A percentile compares a stretch with the other conserved stretches of the same genome.
These are phyloP conservation scores for Acephala macrosclerotiorum DNA, from an alignment of 2,329 filamentous ascomycete species.

Conservation along the genomic window DNA sequence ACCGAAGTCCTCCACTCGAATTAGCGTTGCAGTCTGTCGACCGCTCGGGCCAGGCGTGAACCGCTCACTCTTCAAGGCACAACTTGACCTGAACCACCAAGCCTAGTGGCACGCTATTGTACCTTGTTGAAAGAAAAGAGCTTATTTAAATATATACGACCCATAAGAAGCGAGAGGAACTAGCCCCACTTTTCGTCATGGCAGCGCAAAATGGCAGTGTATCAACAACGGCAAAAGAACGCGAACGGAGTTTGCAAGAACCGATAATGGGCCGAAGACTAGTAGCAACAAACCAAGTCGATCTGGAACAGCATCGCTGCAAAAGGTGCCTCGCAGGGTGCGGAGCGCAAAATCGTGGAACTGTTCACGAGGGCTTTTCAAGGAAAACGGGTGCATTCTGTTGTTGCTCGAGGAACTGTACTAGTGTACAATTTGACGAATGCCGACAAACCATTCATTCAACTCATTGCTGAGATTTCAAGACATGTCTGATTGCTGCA, in stretches of 20 bases:
- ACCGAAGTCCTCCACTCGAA: background rate
- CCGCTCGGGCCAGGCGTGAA: background rate
- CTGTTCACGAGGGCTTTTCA: background rate
- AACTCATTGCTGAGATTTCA: background rate
- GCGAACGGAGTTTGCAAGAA: background rate
- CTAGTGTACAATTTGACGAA: background rate
- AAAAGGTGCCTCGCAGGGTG: too few relatives aligned
- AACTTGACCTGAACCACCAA: background rate
- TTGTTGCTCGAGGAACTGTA: background rate
- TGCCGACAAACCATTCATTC: background rate
- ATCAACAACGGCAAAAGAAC: background rate
- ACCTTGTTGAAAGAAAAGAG: background rate
- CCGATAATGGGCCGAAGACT: background rate
- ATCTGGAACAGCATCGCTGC: too few relatives aligned
- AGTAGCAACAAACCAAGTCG: background rate
- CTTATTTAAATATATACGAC: conserved; percentile 1
- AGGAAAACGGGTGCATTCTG: background rate
- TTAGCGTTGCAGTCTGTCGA: background rate
- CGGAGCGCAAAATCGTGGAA: background rate
- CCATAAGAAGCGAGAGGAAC: background rate
- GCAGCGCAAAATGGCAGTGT: background rate
- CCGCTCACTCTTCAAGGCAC: background rate
- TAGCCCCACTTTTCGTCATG: background rate
- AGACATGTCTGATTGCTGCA: background rate
- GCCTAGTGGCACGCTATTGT: background rate